Conservation (phyloP, 139 green algal species). For the Zygnema circumcarinatum region DNA sequence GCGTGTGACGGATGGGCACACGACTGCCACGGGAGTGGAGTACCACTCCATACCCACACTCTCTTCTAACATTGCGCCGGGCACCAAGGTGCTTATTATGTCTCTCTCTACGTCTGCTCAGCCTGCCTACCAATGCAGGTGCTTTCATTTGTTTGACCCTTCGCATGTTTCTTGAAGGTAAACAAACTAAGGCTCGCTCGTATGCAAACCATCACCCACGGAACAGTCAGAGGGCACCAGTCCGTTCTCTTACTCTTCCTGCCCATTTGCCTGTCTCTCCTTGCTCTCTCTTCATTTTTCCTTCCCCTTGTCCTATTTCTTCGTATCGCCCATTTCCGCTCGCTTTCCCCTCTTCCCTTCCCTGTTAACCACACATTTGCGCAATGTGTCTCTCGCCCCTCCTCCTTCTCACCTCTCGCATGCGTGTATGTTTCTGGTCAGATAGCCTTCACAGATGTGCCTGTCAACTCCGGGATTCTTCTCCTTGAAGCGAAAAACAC, state of each 20-base stretch:
- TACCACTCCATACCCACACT: background rate
- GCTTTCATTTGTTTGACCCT: background rate
- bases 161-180: background rate
- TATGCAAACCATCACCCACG: no score
- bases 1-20: background rate
- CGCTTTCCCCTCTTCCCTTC: background rate
- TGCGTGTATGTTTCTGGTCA: conserved; percentile 5
- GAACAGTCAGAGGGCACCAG: no score
- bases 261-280: background rate
- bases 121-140: background rate
- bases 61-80: background rate
- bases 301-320: no score
- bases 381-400: no score
- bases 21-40: background rate
- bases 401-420: no score
- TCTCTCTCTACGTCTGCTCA: background rate
- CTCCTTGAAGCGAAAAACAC: background rate
- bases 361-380: background rate
- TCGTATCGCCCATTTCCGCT: background rate
- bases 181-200: background rate
- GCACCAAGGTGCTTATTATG: background rate
- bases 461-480: background rate
- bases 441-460: no score
- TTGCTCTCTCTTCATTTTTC: no score
- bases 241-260: background rate